These are phyloP conservation scores for Gossypium davidsonii DNA, from an alignment of 441 rosid species.

Conservation along the genomic window DNA sequence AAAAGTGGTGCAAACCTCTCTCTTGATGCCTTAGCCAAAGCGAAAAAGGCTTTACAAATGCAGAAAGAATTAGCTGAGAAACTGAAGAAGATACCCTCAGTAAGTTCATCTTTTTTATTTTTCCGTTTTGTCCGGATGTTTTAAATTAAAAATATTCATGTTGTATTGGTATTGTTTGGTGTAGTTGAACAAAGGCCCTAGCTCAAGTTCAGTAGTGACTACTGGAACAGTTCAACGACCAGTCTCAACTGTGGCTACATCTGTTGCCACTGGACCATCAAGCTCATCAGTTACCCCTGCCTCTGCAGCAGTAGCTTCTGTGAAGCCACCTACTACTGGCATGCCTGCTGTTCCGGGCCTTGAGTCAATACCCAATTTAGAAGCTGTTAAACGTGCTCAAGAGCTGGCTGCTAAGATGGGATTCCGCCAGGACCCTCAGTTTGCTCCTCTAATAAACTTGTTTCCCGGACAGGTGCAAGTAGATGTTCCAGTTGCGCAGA, in stretches of 20 bases:
- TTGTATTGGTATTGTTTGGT: constrained; percentile 11
- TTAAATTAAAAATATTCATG: not conserved
- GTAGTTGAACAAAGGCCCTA: constrained; percentile 50
- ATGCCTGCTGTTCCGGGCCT: constrained; percentile 34
- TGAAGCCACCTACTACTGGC: constrained; percentile 28
- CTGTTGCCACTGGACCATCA: constrained; percentile 24
- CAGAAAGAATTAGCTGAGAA: constrained; percentile 64
- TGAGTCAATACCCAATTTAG: constrained; percentile 45
- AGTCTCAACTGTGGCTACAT: constrained; percentile 21
- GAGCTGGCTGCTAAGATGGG: constrained; percentile 88
- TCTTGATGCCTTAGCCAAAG: constrained; percentile 82
- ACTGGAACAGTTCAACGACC: constrained; percentile 20
- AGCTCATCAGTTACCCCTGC: constrained; percentile 21
- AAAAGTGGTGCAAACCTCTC: constrained; percentile 73
- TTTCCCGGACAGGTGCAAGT: constrained; percentile 55
- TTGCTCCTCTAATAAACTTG: constrained; percentile 58
- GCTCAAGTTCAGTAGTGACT: constrained; percentile 33
- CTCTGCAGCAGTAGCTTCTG: constrained; percentile 26
- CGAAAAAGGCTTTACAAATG: constrained; percentile 74
- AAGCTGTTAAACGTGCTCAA: constrained; percentile 90
- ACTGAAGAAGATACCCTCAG: constrained; percentile 60
- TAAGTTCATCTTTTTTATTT: constrained; percentile 24
- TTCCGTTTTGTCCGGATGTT: not conserved
- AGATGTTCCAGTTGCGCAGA: constrained; percentile 53
- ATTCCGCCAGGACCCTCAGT: constrained; percentile 68